Evolutionary conservation across 495 filamentous ascomycete genomes (phyloP).

Genomic region (Aspergillus leporis): DNA sequence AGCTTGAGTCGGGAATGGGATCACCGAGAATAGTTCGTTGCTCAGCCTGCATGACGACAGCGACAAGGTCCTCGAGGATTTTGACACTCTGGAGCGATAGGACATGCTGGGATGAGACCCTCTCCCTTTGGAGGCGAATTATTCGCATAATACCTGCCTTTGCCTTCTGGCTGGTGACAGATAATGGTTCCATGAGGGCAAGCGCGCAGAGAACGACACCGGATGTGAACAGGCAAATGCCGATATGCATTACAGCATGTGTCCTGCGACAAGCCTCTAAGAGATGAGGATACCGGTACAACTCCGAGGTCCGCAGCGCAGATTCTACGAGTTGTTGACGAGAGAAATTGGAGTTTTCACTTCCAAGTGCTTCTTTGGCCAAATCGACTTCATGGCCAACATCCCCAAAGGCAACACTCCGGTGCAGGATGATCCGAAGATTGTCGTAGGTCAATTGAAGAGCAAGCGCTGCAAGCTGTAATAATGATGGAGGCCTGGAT

Average conservation of each 20-base stretch:
- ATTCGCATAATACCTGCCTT: conserved; percentile 18
- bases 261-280: conserved; percentile 2
- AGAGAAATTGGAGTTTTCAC: not conserved
- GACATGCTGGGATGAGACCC: conserved; percentile 10
- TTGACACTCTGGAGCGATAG: conserved; percentile 16
- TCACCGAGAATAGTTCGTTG: conserved; percentile 11
- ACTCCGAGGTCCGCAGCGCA: conserved; percentile 1
- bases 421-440: conserved; percentile 3
- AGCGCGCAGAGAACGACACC: conserved; percentile 5
- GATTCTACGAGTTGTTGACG: not conserved
- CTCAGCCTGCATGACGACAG: conserved; percentile 16
- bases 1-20: no score
- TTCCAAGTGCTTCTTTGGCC: no score
- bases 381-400: not conserved
- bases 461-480: not conserved
- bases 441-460: conserved; percentile 8
- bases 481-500: not conserved
- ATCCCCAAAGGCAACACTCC: conserved; percentile 4
- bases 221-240: conserved; percentile 4
- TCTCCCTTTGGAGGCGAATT: conserved; percentile 12
- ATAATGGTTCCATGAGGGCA: not conserved
- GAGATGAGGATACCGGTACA: not conserved
- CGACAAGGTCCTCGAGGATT: conserved; percentile 13
- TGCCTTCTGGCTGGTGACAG: conserved; percentile 10
- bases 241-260: conserved; percentile 8